A percentile compares a stretch with the other conserved stretches of the same genome.
phyloP scores from a whole-genome alignment of 1,284 basidiomycete species.

The Kalmanozyma brasiliensis region DNA sequence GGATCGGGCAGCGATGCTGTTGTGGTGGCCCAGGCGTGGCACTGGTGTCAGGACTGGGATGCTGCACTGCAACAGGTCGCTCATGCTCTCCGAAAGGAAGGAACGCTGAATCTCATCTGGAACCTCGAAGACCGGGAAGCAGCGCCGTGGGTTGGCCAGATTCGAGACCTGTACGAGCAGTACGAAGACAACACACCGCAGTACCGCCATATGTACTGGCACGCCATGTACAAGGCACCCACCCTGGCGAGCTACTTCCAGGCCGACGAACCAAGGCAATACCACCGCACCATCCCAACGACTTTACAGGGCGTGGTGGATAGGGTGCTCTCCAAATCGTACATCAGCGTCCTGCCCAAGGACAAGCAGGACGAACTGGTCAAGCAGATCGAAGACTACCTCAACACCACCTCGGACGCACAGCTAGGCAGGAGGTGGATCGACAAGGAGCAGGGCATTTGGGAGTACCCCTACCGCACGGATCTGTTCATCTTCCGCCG shows the following conservation, averaged over 20 bases:
- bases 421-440: slow-evolving; percentile 56
- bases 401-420: slow-evolving; percentile 39
- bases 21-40: slow-evolving; percentile 62
- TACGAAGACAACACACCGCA: slow-evolving; percentile 60
- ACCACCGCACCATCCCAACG: slow-evolving; percentile 52
- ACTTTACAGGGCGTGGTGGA: slow-evolving; percentile 52
- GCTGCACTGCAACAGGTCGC: slow-evolving; percentile 43
- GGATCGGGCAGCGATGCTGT: slow-evolving; percentile 51
- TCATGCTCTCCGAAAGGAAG: slow-evolving; percentile 43
- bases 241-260: slow-evolving; percentile 36
- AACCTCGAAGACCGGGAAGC: slow-evolving; percentile 63
- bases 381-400: slow-evolving; percentile 19
- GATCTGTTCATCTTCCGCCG: slow-evolving; percentile 53
- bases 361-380: slow-evolving; percentile 42
- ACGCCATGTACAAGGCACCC: slow-evolving; percentile 55
- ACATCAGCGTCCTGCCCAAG: slow-evolving; percentile 55
- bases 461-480: slow-evolving; percentile 54
- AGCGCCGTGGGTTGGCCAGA: slow-evolving; percentile 58
- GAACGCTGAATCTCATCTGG: slow-evolving; percentile 61
- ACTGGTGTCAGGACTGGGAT: slow-evolving; percentile 62
- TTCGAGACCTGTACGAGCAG: slow-evolving; percentile 59
- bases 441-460: slow-evolving; percentile 56
- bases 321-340: slow-evolving; percentile 55
- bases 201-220: slow-evolving; percentile 63
- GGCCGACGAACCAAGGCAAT: slow-evolving; percentile 35